Evolutionary conservation across 305 asterid species (phyloP).

Genomic region (Solanum hybrid): DNA sequence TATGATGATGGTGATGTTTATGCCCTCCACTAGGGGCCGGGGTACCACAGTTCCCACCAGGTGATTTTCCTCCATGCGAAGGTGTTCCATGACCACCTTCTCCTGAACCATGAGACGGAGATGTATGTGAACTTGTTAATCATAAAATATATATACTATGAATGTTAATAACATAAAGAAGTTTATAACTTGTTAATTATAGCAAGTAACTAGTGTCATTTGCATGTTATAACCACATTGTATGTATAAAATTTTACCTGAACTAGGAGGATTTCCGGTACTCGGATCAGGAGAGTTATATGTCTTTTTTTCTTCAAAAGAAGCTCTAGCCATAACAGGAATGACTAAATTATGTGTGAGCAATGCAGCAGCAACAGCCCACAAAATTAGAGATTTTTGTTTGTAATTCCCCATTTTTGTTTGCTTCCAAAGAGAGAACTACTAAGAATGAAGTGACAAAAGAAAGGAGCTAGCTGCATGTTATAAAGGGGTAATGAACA

Average conservation of each 20-base stretch:
- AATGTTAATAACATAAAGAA: background rate
- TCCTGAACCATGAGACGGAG: conserved; percentile 28
- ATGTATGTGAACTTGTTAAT: background rate
- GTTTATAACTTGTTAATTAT: background rate
- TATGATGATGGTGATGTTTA: conserved; percentile 17
- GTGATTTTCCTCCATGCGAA: conserved; percentile 18
- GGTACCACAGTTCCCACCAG: conserved; percentile 42
- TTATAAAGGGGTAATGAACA: conserved; percentile 35
- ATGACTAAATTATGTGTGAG: conserved; percentile 37
- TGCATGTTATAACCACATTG: background rate
- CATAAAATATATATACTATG: background rate
- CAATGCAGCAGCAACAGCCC: conserved; percentile 36
- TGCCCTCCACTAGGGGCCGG: conserved; percentile 47
- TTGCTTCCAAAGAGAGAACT: background rate
- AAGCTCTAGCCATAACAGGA: conserved; percentile 25
- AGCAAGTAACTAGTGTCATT: background rate
- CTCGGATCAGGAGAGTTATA: conserved; percentile 50
- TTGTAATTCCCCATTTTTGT: conserved; percentile 20
- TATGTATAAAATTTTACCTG: background rate
- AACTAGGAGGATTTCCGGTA: conserved; percentile 30
- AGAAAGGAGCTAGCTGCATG: conserved; percentile 11
- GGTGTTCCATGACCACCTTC: conserved; percentile 36
- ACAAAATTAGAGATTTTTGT: conserved; percentile 29
- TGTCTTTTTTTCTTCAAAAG: conserved; percentile 50
- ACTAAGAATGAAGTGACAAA: background rate